Evolutionary conservation across 306 rosid genomes (phyloP), one percentile per base, ranked within the genome.

Genomic region (Begonia peltatifolia): DNA sequence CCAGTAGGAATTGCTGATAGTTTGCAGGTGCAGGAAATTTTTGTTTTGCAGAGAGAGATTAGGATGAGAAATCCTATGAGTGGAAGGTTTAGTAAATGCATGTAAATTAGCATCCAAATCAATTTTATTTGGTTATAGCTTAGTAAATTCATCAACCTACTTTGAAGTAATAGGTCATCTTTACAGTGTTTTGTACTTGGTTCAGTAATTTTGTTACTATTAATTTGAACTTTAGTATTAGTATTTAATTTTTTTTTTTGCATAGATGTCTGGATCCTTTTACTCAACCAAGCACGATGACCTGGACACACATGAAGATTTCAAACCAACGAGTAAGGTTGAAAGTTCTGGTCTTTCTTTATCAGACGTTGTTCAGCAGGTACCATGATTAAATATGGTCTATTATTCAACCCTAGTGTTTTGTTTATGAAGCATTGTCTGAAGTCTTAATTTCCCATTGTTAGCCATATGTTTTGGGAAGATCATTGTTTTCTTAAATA

Each of bases 281-380:
- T 68, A 59, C 69, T 74, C 69, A 12, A 64, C 72, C 2, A 75
- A 56, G 46, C 73, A 87, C 3, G 63, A 67, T 67, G 97, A 85
- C 65, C 66, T 77, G 2, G 99, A 86, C 47, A 78, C 94, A 1
- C 99, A 83, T 35, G 94, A 86, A 42, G 99, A 86, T 58, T 90
- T 90, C 73, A 90, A 75, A 65, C 95, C 99, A 6, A 69, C 84
- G 42, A 77, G 63, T 50, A 83, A 90, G 65, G 42, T 79, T 42
- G 79, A 74, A 23, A 49, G 22, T 66, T 75, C 82, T 17, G 73
- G 58, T 64, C 25, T 61, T 68, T 78, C 82, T 42, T 74, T 90
- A 67, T 44, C 74, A 57, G 78, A 83, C 42, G 46, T 85, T 61
- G 79, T 90, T 52, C 87, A 86, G 72, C 78, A 76, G 87, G 99